Base-by-base conservation (phyloP, 139 green algal species). In the Diplosphaera chodatii region DNA sequence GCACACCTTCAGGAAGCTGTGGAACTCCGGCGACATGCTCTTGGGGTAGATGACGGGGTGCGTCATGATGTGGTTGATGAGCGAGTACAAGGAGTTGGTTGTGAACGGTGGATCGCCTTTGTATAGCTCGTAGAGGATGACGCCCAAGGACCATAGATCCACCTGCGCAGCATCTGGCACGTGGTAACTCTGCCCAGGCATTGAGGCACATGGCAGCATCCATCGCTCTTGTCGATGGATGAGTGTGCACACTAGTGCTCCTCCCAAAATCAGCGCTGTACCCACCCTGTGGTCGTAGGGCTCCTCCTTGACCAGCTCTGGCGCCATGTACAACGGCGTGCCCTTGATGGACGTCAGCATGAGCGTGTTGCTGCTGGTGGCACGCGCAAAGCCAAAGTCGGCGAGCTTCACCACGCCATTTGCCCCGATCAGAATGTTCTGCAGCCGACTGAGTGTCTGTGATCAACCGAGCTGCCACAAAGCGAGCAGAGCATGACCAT, bases 51-150 rank as follows among this genome's bases (percentile, higher is more conserved):
- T 90, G 20, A 99, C 89, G 1, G 89, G 88, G 73, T 98, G 91
- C 63, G 83, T 72, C n/a, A 98, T 91, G 56, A 99, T 98, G 73
- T 95, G 86, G 59, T 95, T 85, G 48, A 99, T 93, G 27, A 99
- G 86, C 22, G 85, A 88, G 83, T 97, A 97, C 67, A 99, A 98
- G 71, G 84, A 94, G 83, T 97, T 98, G 73, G 95, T 99, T 84
- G 97, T 98, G 78, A 99, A 99, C 66, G 95, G 95, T 28, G 95
- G 95, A 83, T 97, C 84, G 0, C 95, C 96, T 33, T 93, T 86
- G 73, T 86, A 96, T 33, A 99, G 88, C 92, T 99, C 95, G 67
- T 97, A 99, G 69, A 99, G 80, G 69, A 99, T 99, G 25, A 99
- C 88, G 15, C 96, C 96, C 67, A 99, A 78, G 1, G 88, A 96